Evolutionary conservation across 2,329 filamentous ascomycete species (phyloP), one percentile per base, ranked within the genome.

Genomic region (Lojkania enalia): DNA sequence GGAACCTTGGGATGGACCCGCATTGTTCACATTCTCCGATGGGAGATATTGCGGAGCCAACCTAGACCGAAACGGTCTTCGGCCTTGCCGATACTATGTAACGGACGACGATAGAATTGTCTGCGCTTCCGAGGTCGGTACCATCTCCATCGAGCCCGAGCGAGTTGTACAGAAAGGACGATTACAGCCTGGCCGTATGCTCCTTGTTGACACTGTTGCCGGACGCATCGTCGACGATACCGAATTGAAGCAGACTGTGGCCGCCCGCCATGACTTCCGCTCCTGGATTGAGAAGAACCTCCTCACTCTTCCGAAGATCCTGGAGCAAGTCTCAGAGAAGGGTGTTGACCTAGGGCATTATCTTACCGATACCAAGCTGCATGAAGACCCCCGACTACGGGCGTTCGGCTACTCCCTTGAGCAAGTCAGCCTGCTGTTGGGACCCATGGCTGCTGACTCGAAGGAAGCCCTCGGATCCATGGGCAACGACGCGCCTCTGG

Each of bases 1-100:
- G 92, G 92, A 97, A 77, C 91, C 92, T 13, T 97, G 92, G 92
- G 92, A 97, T 72, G 92, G 92, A 14, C 92, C 92, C 23, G 92
- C 92, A 44, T 83, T 97, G 21, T 97, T 97, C 78, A 96, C 91
- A 5, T 97, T 97, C 73, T 90, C 92, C 20, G 92, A 97, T 70
- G 92, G 92, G 50, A 86, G 92, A 52, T 97, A 94, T 79, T 97
- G 92, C 64, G 92, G 92, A 80, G 92, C 92, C 57, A 97, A 96
- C 71, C 80, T 97, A 18, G 92, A 97, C 75, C 85, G 92, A 72
- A 97, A 97, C 66, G 92, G 92, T 74, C 82, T 97, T 41, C 85
- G 92, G 59, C 92, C 92, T 63, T 97, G 92, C 79, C 86, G 92
- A 74, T 97, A 92, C 81, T 97, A 97, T 70, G 86, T 97, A 37